These are phyloP conservation scores for Citrullus mucosospermus DNA, from an alignment of 306 rosid species.

Conservation along the genomic window DNA sequence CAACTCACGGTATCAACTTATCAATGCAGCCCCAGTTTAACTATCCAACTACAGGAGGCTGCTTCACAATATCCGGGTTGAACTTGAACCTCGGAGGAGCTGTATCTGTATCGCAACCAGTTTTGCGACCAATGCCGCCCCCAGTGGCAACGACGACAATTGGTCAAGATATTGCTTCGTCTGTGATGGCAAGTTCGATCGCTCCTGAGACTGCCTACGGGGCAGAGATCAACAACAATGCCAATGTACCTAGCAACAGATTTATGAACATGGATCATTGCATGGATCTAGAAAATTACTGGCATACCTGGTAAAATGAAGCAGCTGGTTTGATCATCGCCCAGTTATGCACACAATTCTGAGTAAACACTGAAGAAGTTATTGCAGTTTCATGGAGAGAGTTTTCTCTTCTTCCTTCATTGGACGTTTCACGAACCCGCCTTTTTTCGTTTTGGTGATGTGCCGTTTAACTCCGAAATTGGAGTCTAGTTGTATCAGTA, in stretches of 20 bases:
- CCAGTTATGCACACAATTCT: background rate
- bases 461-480: background rate
- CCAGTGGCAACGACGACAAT: constrained; percentile 11
- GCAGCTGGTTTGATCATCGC: background rate
- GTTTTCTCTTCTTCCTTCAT: background rate
- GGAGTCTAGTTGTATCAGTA: background rate
- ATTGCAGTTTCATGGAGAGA: background rate
- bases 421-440: background rate
- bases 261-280: constrained; percentile 57
- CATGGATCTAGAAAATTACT: constrained; percentile 69
- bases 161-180: constrained; percentile 20
- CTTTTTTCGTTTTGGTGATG: background rate
- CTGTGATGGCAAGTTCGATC: constrained; percentile 34
- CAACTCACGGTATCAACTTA: constrained; percentile 14
- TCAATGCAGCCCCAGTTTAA: constrained; percentile 25
- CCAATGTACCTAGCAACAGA: constrained; percentile 21
- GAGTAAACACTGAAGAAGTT: too few relatives aligned
- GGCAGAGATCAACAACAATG: constrained; percentile 30
- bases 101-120: constrained; percentile 17
- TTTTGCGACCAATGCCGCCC: constrained; percentile 22
- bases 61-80: constrained; percentile 58
- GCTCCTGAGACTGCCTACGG: constrained; percentile 39
- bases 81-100: constrained; percentile 52
- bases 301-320: constrained; percentile 43
- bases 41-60: constrained; percentile 32